Evolutionary conservation across 2,329 filamentous ascomycete genomes (phyloP), one percentile per base, ranked within the genome.

Genomic region (Diaporthe sp.): DNA sequence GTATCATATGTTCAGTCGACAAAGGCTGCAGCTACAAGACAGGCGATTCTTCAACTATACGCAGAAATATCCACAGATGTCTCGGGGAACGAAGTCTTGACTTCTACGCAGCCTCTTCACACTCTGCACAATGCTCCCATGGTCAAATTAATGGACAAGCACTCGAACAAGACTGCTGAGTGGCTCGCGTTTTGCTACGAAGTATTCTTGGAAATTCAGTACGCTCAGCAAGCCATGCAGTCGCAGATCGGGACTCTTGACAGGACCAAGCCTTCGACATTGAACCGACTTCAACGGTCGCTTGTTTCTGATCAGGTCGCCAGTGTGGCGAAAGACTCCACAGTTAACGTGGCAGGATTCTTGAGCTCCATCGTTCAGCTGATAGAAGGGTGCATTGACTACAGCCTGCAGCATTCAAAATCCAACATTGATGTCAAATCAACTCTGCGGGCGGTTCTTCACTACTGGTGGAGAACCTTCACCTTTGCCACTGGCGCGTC

Each of bases 231-330:
- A 12, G 82, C 81, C 4, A 82, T 91, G 51, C 82, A 87, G 17
- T 74, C 79, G 0, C 86, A 90, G 69, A 82, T 84, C 6, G 79
- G 79, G 19, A 84, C 86, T 68, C 86, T 87, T 67, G 85, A 85
- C 53, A 82, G 86, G 19, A 84, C 87, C 19, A 89, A 88, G 69
- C 82, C 92, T 7, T 89, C 89, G 9, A 85, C 86, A 1, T 83
- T 93, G 77, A 92, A 88, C 76, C 87, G 92, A 10, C 84, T 93
- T 10, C 90, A 93, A 80, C 86, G 92, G 75, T 92, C 92, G 2
- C 84, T 88, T 51, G 85, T 92, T 7, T 87, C 87, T 31, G 86
- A 87, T 65, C 86, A 88, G 22, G 88, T 92, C 25, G 86, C 89
- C 17, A 86, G 87, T 10, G 88, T 92, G 6, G 86, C 88, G 0